phyloP scores from a whole-genome alignment of 345 rosid genomes.

The Heritiera fomes region DNA sequence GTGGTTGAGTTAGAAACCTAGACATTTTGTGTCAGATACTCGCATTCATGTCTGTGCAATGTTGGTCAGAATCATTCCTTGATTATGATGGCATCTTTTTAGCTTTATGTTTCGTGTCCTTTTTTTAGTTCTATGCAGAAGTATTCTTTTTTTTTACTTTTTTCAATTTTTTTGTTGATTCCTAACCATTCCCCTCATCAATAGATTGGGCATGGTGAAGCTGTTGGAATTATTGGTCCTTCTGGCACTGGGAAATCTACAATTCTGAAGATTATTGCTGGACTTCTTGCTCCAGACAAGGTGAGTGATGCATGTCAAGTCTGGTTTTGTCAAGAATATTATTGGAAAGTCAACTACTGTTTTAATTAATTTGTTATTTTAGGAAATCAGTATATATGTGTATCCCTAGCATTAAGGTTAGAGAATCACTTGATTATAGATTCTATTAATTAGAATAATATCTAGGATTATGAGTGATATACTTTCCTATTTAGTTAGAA shows the following conservation, averaged over 20 bases:
- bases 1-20: background rate
- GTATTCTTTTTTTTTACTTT: background rate
- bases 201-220: slow-evolving; percentile 95
- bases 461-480: no score
- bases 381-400: no score
- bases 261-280: slow-evolving; percentile 86
- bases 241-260: slow-evolving; percentile 99
- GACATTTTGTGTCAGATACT: background rate
- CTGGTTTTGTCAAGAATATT: no score
- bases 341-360: no score
- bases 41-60: background rate
- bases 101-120: background rate
- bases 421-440: no score
- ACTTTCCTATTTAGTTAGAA: no score
- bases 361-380: no score
- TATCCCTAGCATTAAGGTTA: no score
- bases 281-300: slow-evolving; percentile 99
- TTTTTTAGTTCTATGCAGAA: background rate
- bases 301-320: slow-evolving; percentile 33
- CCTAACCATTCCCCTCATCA: slow-evolving; percentile 7
- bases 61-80: background rate
- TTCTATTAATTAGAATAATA: no score
- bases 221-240: slow-evolving; percentile 98
- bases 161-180: background rate
- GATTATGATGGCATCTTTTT: background rate